Percentiles rank a stretch among this genome's conserved stretches.
These are phyloP conservation scores for Craterostigma plantagineum DNA, from an alignment of 257 asterid genomes.

Conservation along the genomic window DNA sequence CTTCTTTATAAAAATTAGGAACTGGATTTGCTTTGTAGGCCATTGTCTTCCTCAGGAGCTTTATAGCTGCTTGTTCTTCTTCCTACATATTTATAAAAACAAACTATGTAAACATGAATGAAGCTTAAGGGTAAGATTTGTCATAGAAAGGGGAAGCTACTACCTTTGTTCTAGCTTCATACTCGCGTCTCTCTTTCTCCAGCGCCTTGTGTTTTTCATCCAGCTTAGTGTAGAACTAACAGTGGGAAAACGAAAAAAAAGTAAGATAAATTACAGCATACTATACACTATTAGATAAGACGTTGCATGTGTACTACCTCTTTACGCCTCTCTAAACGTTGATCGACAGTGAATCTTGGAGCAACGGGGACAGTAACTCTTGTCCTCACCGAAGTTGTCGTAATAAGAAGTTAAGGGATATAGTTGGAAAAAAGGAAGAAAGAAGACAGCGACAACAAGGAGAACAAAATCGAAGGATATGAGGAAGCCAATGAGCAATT, in stretches of 20 bases:
- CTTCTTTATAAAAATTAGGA: constrained; percentile 4
- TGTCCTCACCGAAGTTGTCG: constrained; percentile 74
- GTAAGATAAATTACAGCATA: constrained; percentile 3
- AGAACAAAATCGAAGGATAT: constrained; percentile 27
- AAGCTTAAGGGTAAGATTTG: no score
- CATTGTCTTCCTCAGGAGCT: constrained; percentile 1
- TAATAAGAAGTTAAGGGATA: constrained; percentile 31
- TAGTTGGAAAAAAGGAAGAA: background rate
- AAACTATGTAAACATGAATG: no score
- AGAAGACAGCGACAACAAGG: background rate
- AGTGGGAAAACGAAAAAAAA: background rate
- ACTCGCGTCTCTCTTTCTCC: constrained; percentile 78
- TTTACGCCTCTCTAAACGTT: constrained; percentile 70
- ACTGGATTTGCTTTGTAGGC: constrained; percentile 5
- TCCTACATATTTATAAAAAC: background rate
- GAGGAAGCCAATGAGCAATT: constrained; percentile 72
- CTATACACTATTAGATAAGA: constrained; percentile 2
- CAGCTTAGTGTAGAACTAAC: constrained; percentile 70
- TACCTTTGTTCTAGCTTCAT: constrained; percentile 86
- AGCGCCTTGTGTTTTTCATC: constrained; percentile 93
- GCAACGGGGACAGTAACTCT: constrained; percentile 80
- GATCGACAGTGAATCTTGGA: constrained; percentile 48
- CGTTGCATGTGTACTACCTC: constrained; percentile 50
- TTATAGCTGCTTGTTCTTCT: constrained; percentile 2
- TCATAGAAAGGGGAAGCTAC: no score